phyloP scores from a whole-genome alignment of 352 stramenopile species.

The Pythium aphanidermatum region DNA sequence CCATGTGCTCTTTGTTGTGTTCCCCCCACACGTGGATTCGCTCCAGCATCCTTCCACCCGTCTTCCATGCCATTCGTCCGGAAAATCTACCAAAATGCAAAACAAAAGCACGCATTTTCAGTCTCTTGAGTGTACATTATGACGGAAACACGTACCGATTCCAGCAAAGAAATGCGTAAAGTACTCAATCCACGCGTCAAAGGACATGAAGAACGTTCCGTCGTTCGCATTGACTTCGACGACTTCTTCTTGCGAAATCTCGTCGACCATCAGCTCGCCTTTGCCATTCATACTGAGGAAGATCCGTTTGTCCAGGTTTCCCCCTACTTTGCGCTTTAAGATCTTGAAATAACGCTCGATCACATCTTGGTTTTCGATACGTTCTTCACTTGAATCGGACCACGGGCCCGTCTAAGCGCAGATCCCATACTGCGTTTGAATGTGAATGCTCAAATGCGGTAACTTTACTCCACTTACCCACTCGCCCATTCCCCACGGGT shows the following conservation, averaged over 20 bases:
- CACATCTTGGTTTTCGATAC: conserved; percentile 68
- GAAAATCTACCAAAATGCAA: conserved; percentile 51
- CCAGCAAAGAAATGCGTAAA: conserved; percentile 91
- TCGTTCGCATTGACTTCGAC: conserved; percentile 81
- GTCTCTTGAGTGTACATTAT: no score
- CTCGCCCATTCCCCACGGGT: conserved; percentile 90
- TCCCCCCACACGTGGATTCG: conserved; percentile 68
- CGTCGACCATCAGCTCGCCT: conserved; percentile 46
- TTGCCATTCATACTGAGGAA: conserved; percentile 48
- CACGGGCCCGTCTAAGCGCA: conserved; percentile 65
- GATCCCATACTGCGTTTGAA: background rate
- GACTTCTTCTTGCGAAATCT: conserved; percentile 71
- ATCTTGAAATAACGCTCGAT: conserved; percentile 76
- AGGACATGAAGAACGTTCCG: conserved; percentile 92
- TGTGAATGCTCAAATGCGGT: background rate
- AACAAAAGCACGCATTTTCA: no score
- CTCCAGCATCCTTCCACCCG: conserved; percentile 75
- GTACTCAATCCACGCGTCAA: conserved; percentile 77
- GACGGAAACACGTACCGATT: conserved; percentile 43
- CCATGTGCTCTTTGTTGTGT: conserved; percentile 82
- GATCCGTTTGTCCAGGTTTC: conserved; percentile 58
- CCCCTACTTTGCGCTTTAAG: conserved; percentile 54
- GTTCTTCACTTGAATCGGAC: conserved; percentile 75
- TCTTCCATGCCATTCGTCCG: conserved; percentile 79
- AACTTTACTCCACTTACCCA: conserved; percentile 47